Percentiles rank a stretch among this genome's conserved stretches.
Evolutionary conservation across 2,329 filamentous ascomycete genomes (phyloP).

Genomic region (Chrysoporthe cubensis): DNA sequence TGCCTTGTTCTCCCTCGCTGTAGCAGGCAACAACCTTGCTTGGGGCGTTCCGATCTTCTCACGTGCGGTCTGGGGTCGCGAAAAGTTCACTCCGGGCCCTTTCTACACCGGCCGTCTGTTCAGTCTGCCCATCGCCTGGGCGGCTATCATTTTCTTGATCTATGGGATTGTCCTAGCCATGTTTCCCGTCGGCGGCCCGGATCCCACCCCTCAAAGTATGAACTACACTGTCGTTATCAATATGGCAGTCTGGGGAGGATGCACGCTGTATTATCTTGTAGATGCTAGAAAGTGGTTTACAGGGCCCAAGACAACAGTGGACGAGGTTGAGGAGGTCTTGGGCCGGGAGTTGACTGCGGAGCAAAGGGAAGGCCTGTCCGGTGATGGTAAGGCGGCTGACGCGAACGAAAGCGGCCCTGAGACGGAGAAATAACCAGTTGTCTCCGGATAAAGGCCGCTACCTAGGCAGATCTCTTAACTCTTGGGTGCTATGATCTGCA

Average conservation of each 20-base stretch:
- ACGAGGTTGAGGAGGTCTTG: slow-evolving; percentile 34
- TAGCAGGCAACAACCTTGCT: slow-evolving; percentile 64
- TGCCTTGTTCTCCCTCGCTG: slow-evolving; percentile 62
- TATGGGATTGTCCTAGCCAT: slow-evolving; percentile 62
- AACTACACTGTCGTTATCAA: slow-evolving; percentile 69
- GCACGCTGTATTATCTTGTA: slow-evolving; percentile 58
- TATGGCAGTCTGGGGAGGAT: slow-evolving; percentile 60
- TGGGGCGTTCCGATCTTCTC: slow-evolving; percentile 64
- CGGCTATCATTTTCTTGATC: slow-evolving; percentile 56
- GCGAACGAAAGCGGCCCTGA: slow-evolving; percentile 9
- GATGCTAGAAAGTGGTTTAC: slow-evolving; percentile 64
- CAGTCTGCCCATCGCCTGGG: slow-evolving; percentile 56
- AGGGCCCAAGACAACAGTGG: slow-evolving; percentile 61
- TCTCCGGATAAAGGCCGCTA: background rate
- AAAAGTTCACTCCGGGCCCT: slow-evolving; percentile 60
- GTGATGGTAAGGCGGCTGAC: slow-evolving; percentile 5
- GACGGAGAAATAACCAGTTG: slow-evolving; percentile 15
- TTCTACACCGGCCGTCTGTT: slow-evolving; percentile 60
- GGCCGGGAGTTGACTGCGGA: slow-evolving; percentile 32
- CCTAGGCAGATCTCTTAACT: background rate
- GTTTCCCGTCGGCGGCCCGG: slow-evolving; percentile 60
- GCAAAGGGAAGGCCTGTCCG: slow-evolving; percentile 14
- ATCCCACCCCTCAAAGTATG: slow-evolving; percentile 55
- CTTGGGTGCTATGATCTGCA: background rate
- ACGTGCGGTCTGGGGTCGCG: slow-evolving; percentile 60